These are phyloP conservation scores for Phialophora expanda DNA, from an alignment of 2,329 filamentous ascomycete species.

Conservation along the genomic window DNA sequence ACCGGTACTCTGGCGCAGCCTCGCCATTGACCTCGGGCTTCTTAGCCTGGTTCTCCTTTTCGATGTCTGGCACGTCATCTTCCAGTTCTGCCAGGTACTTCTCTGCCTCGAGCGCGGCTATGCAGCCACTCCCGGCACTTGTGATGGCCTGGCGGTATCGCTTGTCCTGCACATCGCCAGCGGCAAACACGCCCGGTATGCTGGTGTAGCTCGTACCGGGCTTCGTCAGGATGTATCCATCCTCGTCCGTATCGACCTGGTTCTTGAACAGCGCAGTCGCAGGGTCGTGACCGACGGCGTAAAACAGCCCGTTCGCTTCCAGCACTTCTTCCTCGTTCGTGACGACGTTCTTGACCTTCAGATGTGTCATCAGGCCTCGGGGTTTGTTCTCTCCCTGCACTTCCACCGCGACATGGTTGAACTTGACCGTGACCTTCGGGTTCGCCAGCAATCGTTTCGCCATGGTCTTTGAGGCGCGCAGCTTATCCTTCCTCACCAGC, in stretches of 20 bases:
- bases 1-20: slow-evolving; percentile 63
- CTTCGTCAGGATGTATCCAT: slow-evolving; percentile 88
- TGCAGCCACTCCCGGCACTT: slow-evolving; percentile 92
- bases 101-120: slow-evolving; percentile 94
- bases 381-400: slow-evolving; percentile 80
- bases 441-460: slow-evolving; percentile 79
- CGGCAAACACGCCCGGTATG: slow-evolving; percentile 90
- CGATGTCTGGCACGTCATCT: slow-evolving; percentile 51
- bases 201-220: slow-evolving; percentile 88
- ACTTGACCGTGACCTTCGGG: slow-evolving; percentile 88
- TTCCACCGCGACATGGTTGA: slow-evolving; percentile 80
- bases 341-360: slow-evolving; percentile 79
- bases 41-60: slow-evolving; percentile 54
- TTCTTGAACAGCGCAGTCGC: slow-evolving; percentile 89
- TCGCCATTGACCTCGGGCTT: slow-evolving; percentile 59
- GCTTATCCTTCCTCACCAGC: slow-evolving; percentile 82
- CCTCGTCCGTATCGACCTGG: slow-evolving; percentile 83
- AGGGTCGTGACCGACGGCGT: slow-evolving; percentile 95
- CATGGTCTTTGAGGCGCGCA: slow-evolving; percentile 91
- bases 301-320: slow-evolving; percentile 91
- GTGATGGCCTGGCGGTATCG: slow-evolving; percentile 97
- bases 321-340: slow-evolving; percentile 81
- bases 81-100: slow-evolving; percentile 85
- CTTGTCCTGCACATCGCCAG: slow-evolving; percentile 98
- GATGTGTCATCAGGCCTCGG: slow-evolving; percentile 80